Evolutionary conservation across 2,329 filamentous ascomycete genomes (phyloP), one percentile per base, ranked within the genome.

Genomic region (Fragosphaeria purpurea): DNA sequence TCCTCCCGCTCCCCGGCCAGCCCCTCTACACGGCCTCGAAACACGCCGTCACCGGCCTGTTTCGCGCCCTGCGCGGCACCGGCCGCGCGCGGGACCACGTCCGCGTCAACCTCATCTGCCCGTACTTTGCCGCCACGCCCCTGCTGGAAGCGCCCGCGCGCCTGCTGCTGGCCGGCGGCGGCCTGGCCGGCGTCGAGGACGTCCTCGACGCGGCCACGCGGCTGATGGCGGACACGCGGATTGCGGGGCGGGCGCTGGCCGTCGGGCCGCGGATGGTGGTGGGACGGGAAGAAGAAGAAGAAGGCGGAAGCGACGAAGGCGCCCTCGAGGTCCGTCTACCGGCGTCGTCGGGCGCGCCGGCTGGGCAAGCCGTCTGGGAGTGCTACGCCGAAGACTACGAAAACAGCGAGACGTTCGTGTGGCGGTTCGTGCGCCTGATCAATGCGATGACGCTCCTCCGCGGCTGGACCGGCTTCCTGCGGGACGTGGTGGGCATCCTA

Each of bases 41-140:
- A 61, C 82, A 86, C 62, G 82, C 73, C 31, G 73, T 86, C 0
- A 68, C 82, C 2, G 83, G 81, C 0, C 66, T 85, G 38, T 85
- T 82, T 63, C 73, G 82, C 41, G 70, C 71, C 4, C 65, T 86
- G 46, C 72, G 80, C 12, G 61, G 67, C 9, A 73, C 72, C 1
- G 67, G 73, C 4, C 68, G 71, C 46, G 37, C 31, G 8, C 57
- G 65, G 13, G 64, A 72, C 47, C 76, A 76, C 41, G 65, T 85
- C 48, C 73, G 83, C 46, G 68, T 83, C 56, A 86, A 85, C 62
- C 70, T 85, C 62, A 63, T 86, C 33, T 77, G 75, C 53, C 82
- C 82, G 0, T 85, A 84, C 65, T 86, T 83, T 63, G 67, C 70
- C 57, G 75, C 79, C 57, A 81, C 78, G 9, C 74, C 76, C 22